Evolutionary conservation across 2,329 filamentous ascomycete genomes (phyloP).

Genomic region (Coleophoma crateriformis): DNA sequence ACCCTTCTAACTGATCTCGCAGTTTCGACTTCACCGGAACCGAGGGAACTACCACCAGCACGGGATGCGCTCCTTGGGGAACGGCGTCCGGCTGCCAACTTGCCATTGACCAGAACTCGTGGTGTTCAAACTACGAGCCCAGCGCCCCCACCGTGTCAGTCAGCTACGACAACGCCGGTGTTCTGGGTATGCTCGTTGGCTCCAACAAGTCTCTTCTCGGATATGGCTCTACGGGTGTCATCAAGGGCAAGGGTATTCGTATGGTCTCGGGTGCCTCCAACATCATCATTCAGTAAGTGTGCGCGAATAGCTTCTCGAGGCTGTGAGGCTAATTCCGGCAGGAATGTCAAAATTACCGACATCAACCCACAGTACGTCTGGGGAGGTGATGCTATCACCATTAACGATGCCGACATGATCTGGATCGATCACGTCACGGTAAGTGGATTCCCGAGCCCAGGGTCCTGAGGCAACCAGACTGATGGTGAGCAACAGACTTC

Average conservation of each 20-base stretch:
- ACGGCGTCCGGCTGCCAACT: conserved; percentile 31
- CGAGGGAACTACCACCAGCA: conserved; percentile 28
- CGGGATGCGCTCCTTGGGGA: conserved; percentile 29
- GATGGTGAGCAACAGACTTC: conserved; percentile 17
- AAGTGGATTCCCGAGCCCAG: background rate
- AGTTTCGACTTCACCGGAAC: conserved; percentile 46
- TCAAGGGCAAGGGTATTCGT: conserved; percentile 20
- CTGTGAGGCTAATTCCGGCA: background rate
- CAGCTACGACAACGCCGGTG: conserved; percentile 10
- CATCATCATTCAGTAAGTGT: conserved; percentile 13
- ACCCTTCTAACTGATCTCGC: conserved; percentile 53
- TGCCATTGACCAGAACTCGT: conserved; percentile 47
- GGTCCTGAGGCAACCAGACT: background rate
- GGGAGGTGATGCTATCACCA: conserved; percentile 53
- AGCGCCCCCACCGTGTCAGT: conserved; percentile 4
- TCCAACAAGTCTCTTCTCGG: conserved; percentile 23
- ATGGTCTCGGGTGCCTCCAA: conserved; percentile 15
- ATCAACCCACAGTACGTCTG: conserved; percentile 54
- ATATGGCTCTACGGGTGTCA: conserved; percentile 17
- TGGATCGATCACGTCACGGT: conserved; percentile 22
- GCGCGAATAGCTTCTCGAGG: background rate
- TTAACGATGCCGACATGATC: conserved; percentile 38
- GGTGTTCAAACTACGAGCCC: conserved; percentile 30
- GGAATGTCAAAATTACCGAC: conserved; percentile 47
- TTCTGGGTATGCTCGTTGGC: conserved; percentile 11